Percentiles rank a stretch among this genome's conserved stretches.
phyloP scores from a whole-genome alignment of 345 rosid species.

The Salix caprea region DNA sequence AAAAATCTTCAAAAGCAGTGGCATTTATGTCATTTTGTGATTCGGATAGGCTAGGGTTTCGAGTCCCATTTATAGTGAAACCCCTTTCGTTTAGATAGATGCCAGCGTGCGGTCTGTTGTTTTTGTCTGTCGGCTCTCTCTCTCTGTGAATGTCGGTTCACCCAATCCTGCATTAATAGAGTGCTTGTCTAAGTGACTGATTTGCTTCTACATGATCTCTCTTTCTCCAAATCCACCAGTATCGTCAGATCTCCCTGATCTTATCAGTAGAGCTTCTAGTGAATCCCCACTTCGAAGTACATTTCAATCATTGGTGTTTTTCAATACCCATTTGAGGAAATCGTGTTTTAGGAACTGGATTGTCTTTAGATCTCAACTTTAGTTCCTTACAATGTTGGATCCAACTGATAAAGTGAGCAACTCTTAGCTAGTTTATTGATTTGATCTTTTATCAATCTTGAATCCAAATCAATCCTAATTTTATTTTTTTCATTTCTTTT shows the following conservation, averaged over 20 bases:
- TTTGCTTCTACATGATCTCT: not conserved
- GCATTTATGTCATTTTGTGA: constrained; percentile 1
- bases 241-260: not conserved
- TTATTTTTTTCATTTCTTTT: not conserved
- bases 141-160: not conserved
- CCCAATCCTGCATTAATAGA: no score
- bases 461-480: not conserved
- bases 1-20: not conserved
- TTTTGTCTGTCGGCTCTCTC: not conserved
- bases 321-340: not conserved
- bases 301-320: not conserved
- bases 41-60: constrained; percentile 28
- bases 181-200: not conserved
- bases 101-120: not conserved
- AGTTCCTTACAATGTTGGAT: constrained; percentile 13
- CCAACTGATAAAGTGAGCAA: constrained; percentile 31
- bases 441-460: not conserved
- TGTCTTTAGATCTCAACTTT: constrained; percentile 14
- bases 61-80: constrained; percentile 23
- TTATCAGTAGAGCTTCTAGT: not conserved
- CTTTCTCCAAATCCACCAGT: not conserved
- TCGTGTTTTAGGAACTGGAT: constrained; percentile 1
- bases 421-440: not conserved
- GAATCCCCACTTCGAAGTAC: not conserved
- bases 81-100: constrained; percentile 9